Percentiles rank a stretch among this genome's conserved stretches.
Conservation (phyloP, 2,329 filamentous ascomycete genomes). For the Coccinonectria pachysandricola region DNA sequence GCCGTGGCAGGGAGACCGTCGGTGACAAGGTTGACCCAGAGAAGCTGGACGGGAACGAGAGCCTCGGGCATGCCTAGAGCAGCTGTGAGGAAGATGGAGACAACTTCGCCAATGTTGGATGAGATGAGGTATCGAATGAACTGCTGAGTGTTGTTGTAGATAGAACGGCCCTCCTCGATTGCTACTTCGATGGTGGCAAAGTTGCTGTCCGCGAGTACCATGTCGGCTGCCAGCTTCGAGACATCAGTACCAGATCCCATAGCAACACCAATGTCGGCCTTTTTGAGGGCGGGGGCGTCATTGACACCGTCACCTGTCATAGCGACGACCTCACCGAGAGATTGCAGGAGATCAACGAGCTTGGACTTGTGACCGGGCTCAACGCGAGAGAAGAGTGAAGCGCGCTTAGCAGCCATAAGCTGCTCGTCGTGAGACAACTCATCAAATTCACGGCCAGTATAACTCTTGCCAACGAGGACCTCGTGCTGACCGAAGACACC, state of each 20-base stretch:
- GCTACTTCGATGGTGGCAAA: constrained; percentile 95
- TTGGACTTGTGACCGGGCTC: constrained; percentile 97
- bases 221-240: constrained; percentile 90
- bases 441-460: constrained; percentile 90
- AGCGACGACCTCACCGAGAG: constrained; percentile 84
- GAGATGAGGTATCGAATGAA: constrained; percentile 99
- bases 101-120: constrained; percentile 97
- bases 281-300: constrained; percentile 94
- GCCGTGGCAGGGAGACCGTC: constrained; percentile 95
- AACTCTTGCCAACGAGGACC: constrained; percentile 84
- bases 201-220: constrained; percentile 98
- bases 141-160: constrained; percentile 99
- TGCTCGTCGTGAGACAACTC: constrained; percentile 68
- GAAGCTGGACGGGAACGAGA: constrained; percentile 88
- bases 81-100: constrained; percentile 96
- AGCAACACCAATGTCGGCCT: constrained; percentile 95
- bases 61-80: constrained; percentile 96
- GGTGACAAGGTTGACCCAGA: constrained; percentile 98
- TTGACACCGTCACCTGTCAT: constrained; percentile 99
- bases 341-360: constrained; percentile 91
- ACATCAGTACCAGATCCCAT: constrained; percentile 99
- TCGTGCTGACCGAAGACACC: constrained; percentile 79
- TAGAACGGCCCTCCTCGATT: constrained; percentile 92
- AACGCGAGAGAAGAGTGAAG: constrained; percentile 89
- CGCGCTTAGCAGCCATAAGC: constrained; percentile 71